Percentiles rank a stretch among this genome's conserved stretches.
These are phyloP conservation scores for Mortierella sp. DNA, from an alignment of 371 early-diverging fungal species.

Conservation along the genomic window DNA sequence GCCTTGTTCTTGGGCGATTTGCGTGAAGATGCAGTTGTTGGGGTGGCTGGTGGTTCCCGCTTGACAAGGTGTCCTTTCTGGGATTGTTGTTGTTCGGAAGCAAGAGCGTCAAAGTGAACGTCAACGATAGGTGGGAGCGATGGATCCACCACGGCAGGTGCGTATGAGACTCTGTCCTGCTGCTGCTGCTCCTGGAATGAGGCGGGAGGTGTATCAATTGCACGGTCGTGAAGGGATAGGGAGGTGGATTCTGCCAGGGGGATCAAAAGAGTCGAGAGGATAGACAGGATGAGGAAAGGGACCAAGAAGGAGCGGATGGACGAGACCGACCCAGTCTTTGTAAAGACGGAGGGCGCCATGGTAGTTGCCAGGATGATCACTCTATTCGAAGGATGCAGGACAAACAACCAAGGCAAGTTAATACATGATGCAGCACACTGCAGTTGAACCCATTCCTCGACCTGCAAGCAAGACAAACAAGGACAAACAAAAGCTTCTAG, in stretches of 20 bases:
- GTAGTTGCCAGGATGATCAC: neutral
- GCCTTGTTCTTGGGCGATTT: neutral
- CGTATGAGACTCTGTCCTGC: too few species aligned
- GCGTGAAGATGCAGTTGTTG: slow-evolving; percentile 1
- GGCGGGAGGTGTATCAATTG: too few species aligned
- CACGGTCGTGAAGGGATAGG: neutral
- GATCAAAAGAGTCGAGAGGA: neutral
- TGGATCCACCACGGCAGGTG: too few species aligned
- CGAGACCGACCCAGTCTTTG: slow-evolving; percentile 5
- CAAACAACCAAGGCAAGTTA: too few species aligned
- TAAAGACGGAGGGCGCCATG: slow-evolving; percentile 7
- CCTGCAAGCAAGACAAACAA: too few species aligned
- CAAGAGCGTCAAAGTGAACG: neutral
- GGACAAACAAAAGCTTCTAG: too few species aligned
- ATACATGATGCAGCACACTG: too few species aligned
- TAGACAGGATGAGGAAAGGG: slow-evolving; percentile 4
- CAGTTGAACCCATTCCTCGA: too few species aligned
- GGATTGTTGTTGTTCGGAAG: neutral
- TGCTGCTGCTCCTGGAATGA: too few species aligned
- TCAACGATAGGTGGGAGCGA: too few species aligned
- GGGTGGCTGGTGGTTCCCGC: neutral
- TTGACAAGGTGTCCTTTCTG: neutral
- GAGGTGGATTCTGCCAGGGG: neutral
- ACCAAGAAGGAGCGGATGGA: slow-evolving; percentile 2
- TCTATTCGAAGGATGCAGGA: too few species aligned